These are phyloP conservation scores for Leccinum subtestaceum DNA, from an alignment of 768 basidiomycete species.

Conservation along the genomic window DNA sequence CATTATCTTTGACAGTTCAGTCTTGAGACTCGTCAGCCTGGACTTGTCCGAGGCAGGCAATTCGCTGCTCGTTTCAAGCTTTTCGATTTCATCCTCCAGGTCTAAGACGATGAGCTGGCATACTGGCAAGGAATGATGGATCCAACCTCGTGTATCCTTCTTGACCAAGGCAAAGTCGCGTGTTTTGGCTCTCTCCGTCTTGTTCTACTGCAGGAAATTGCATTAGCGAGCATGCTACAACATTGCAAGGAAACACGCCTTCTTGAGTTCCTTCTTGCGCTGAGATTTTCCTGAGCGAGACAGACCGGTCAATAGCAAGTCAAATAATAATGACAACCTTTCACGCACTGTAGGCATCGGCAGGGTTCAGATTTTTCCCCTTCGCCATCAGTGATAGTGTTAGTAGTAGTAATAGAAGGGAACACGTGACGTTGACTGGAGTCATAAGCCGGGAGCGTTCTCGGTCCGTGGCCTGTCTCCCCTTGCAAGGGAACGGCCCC, in stretches of 20 bases:
- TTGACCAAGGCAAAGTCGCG: conserved; percentile 91
- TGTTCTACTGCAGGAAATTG: conserved; percentile 71
- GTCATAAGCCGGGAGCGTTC: conserved; percentile 14
- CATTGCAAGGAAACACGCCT: conserved; percentile 42
- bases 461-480: conserved; percentile 34
- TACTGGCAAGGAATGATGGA: neutral
- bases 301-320: conserved; percentile 1
- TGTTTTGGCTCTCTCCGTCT: conserved; percentile 73
- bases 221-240: conserved; percentile 13
- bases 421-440: conserved; percentile 30
- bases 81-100: conserved; percentile 76
- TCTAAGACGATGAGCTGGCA: conserved; percentile 42
- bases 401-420: neutral
- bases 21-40: conserved; percentile 69
- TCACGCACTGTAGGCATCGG: conserved; percentile 78
- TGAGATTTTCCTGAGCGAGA: conserved; percentile 74
- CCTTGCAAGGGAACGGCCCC: conserved; percentile 50
- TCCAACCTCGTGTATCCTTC: conserved; percentile 82
- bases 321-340: neutral
- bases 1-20: conserved; percentile 76
- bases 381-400: conserved; percentile 59
- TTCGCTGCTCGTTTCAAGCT: conserved; percentile 51
- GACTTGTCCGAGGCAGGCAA: conserved; percentile 52
- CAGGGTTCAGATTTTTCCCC: conserved; percentile 85
- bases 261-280: conserved; percentile 93